These are phyloP conservation scores for Aspergillus pseudoviridinutans DNA, from an alignment of 2,329 filamentous ascomycete species.

Conservation along the genomic window DNA sequence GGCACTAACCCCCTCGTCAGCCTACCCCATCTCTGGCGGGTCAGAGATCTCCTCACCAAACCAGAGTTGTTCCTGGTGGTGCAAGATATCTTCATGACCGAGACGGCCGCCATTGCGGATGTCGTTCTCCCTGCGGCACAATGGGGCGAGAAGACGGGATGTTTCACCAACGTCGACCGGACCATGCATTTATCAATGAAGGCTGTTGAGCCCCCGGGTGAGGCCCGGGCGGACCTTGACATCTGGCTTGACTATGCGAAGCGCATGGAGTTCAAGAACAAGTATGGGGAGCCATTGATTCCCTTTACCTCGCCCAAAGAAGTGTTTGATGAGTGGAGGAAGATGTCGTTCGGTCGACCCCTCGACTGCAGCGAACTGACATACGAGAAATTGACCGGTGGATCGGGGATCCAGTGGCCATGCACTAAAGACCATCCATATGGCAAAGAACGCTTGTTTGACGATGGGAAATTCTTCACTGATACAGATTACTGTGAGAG, in stretches of 20 bases:
- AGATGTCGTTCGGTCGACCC: conserved; percentile 29
- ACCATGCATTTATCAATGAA: conserved; percentile 38
- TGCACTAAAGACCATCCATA: conserved; percentile 30
- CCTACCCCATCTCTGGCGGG: conserved; percentile 30
- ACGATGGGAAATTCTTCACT: conserved; percentile 34
- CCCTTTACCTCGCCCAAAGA: conserved; percentile 29
- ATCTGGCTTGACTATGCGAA: conserved; percentile 35
- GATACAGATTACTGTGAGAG: conserved; percentile 34
- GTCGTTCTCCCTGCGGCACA: conserved; percentile 36
- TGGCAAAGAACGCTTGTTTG: conserved; percentile 33
- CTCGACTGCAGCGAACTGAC: conserved; percentile 33
- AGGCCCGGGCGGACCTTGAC: conserved; percentile 32
- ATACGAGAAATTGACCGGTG: conserved; percentile 34
- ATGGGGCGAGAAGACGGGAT: conserved; percentile 39
- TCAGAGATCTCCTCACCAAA: conserved; percentile 28
- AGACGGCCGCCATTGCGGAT: conserved; percentile 35
- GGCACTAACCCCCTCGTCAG: conserved; percentile 40
- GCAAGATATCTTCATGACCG: conserved; percentile 38
- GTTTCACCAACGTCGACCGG: conserved; percentile 38
- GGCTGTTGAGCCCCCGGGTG: conserved; percentile 37
- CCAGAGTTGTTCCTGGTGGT: conserved; percentile 31
- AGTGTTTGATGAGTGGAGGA: conserved; percentile 37
- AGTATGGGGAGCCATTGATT: conserved; percentile 28
- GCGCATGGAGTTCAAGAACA: conserved; percentile 35
- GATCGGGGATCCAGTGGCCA: conserved; percentile 38